phyloP scores from a whole-genome alignment of 306 rosid species.

The Carpinus viminea region DNA sequence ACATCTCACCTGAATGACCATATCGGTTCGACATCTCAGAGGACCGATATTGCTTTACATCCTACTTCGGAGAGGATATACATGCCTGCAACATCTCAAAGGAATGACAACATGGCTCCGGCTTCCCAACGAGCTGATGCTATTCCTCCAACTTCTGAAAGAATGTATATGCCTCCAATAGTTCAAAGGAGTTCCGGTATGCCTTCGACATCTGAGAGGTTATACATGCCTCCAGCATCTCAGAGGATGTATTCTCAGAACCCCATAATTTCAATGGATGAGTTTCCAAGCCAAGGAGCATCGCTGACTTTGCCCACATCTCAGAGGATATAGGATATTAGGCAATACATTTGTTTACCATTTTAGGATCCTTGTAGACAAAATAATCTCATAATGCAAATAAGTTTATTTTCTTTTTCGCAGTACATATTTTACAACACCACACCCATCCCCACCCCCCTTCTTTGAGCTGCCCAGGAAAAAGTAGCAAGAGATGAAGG shows the following conservation, averaged over 20 bases:
- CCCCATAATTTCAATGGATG: conserved; percentile 47
- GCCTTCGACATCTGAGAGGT: conserved; percentile 44
- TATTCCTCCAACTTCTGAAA: conserved; percentile 41
- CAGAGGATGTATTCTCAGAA: conserved; percentile 50
- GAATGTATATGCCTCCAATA: conserved; percentile 37
- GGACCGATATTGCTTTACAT: conserved; percentile 38
- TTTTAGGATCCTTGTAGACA: conserved; percentile 10
- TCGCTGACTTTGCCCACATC: conserved; percentile 42
- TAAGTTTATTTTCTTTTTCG: not conserved
- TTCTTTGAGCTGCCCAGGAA: not conserved
- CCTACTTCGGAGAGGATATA: conserved; percentile 43
- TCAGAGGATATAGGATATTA: conserved; percentile 38
- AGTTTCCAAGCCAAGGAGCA: conserved; percentile 50
- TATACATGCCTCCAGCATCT: conserved; percentile 41
- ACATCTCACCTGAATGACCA: conserved; percentile 31
- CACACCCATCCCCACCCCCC: no score
- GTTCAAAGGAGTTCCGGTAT: conserved; percentile 36
- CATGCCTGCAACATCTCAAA: conserved; percentile 41
- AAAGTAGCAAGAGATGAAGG: not conserved
- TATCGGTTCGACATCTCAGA: conserved; percentile 41
- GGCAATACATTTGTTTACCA: not conserved
- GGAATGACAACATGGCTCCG: conserved; percentile 37
- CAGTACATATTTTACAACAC: not conserved
- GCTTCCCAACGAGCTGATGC: conserved; percentile 41
- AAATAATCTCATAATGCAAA: conserved; percentile 6